phyloP scores from a whole-genome alignment of 352 stramenopile genomes.

The Globisporangium ultimum region DNA sequence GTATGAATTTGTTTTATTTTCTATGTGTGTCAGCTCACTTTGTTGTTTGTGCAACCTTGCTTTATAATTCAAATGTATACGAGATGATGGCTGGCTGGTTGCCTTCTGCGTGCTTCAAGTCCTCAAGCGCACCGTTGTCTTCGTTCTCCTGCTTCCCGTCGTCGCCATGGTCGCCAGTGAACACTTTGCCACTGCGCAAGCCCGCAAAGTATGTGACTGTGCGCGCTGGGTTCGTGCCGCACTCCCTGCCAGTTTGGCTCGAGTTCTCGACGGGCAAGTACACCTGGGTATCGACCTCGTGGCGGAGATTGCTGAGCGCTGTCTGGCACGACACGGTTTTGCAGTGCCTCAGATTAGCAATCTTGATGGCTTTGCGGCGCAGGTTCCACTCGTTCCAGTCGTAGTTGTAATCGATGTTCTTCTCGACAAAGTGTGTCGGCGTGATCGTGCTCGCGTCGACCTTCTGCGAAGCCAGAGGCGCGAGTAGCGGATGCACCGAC shows the following conservation, averaged over 20 bases:
- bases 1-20: slow-evolving; percentile 29
- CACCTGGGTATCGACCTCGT: slow-evolving; percentile 86
- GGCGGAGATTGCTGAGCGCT: slow-evolving; percentile 83
- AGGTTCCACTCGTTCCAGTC: slow-evolving; percentile 96
- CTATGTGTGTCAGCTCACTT: not conserved
- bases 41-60: not conserved
- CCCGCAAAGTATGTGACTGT: slow-evolving; percentile 81
- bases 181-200: slow-evolving; percentile 36
- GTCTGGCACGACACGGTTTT: slow-evolving; percentile 89
- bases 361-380: slow-evolving; percentile 83
- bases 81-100: slow-evolving; percentile 54
- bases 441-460: slow-evolving; percentile 88
- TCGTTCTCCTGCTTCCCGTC: slow-evolving; percentile 28
- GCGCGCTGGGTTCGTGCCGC: slow-evolving; percentile 80
- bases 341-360: slow-evolving; percentile 91
- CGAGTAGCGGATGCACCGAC: slow-evolving; percentile 58
- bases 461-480: slow-evolving; percentile 49
- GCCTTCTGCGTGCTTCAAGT: slow-evolving; percentile 23
- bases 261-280: slow-evolving; percentile 56
- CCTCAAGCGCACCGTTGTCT: slow-evolving; percentile 13
- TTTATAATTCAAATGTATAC: slow-evolving; percentile 69
- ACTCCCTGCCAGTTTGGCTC: slow-evolving; percentile 82
- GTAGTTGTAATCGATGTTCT: slow-evolving; percentile 89
- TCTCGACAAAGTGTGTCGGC: slow-evolving; percentile 91
- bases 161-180: slow-evolving; percentile 13